Conservation (phyloP, 768 basidiomycete genomes). For the Serendipita indica region DNA sequence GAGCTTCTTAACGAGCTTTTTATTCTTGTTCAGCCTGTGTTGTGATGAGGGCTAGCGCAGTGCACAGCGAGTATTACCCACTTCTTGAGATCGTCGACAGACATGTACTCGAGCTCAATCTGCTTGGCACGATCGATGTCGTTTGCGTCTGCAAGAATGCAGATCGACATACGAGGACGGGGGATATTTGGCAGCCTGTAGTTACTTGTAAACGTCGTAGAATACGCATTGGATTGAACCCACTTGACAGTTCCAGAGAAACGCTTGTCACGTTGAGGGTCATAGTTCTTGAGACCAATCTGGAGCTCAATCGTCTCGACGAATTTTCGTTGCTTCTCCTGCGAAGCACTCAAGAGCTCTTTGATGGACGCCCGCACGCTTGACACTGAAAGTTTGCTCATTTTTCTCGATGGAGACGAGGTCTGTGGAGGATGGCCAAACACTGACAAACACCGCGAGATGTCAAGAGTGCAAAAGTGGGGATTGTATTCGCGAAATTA, state of each 20-base stretch:
- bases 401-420: background rate
- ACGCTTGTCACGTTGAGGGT: conserved; percentile 99
- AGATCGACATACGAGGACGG: conserved; percentile 97
- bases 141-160: conserved; percentile 97
- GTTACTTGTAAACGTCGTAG: conserved; percentile 15
- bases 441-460: conserved; percentile 7
- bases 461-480: background rate
- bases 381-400: conserved; percentile 84
- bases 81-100: conserved; percentile 99
- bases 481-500: conserved; percentile 2
- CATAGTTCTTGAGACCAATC: conserved; percentile 97
- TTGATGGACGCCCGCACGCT: conserved; percentile 98
- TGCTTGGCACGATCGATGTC: conserved; percentile 99
- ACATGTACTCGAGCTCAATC: conserved; percentile 97
- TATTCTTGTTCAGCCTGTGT: conserved; percentile 96
- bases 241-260: conserved; percentile 98
- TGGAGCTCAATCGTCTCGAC: conserved; percentile 92
- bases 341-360: conserved; percentile 72
- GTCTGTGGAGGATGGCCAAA: conserved; percentile 6
- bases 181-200: conserved; percentile 86
- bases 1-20: conserved; percentile 99
- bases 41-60: background rate
- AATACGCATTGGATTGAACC: conserved; percentile 17
- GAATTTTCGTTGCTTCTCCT: conserved; percentile 84
- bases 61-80: conserved; percentile 24